Percentiles rank a stretch among this genome's conserved stretches.
Conservation (phyloP, 2,329 filamentous ascomycete genomes). For the Sclerotinia glacialis region DNA sequence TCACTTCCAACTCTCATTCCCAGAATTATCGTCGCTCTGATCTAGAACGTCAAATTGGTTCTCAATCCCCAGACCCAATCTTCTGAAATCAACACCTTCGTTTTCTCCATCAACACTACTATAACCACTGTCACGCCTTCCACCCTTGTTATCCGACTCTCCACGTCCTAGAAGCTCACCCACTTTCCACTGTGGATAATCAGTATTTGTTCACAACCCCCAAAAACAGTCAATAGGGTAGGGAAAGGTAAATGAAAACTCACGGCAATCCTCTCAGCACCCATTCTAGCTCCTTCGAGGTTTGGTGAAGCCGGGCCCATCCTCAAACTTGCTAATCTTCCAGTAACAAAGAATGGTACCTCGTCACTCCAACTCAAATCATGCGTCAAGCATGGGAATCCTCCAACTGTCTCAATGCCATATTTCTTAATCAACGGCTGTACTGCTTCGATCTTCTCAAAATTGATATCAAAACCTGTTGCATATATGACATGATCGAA, state of each 20-base stretch:
- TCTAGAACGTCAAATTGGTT: slow-evolving; percentile 32
- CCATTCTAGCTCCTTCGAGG: slow-evolving; percentile 68
- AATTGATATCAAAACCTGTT: slow-evolving; percentile 66
- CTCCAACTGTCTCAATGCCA: slow-evolving; percentile 61
- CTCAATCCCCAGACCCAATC: slow-evolving; percentile 30
- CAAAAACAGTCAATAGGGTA: neutral
- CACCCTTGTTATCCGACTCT: neutral
- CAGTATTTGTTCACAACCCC: neutral
- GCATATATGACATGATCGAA: slow-evolving; percentile 49
- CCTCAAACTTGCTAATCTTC: slow-evolving; percentile 63
- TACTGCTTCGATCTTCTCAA: slow-evolving; percentile 59
- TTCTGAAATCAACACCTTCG: slow-evolving; percentile 30
- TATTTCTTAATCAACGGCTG: slow-evolving; percentile 56
- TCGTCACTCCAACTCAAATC: slow-evolving; percentile 72
- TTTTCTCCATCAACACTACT: slow-evolving; percentile 15
- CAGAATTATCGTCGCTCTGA: neutral
- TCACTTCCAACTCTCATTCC: neutral
- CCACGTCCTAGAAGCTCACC: slow-evolving; percentile 25
- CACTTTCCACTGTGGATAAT: slow-evolving; percentile 28
- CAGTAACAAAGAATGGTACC: slow-evolving; percentile 72
- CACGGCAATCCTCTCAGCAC: slow-evolving; percentile 59
- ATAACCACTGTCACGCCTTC: slow-evolving; percentile 25
- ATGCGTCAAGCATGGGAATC: slow-evolving; percentile 70
- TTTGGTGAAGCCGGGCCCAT: slow-evolving; percentile 72
- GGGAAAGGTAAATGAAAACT: neutral